Base-by-base conservation (phyloP, 2,329 filamentous ascomycete genomes). In the Ophiostoma australiae region DNA sequence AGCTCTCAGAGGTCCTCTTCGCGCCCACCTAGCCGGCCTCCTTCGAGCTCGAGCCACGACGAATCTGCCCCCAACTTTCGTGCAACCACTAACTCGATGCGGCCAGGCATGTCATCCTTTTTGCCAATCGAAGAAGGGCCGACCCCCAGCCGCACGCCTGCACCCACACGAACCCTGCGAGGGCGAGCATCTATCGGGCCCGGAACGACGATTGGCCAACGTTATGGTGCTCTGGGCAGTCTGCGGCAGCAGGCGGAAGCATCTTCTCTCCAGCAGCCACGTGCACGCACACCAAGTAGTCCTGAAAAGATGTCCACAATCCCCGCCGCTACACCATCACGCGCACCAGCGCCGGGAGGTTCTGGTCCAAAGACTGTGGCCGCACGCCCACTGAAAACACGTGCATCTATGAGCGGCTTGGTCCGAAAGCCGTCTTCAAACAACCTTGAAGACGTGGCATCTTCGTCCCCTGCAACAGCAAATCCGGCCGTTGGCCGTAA, bases 381-480 rank as follows among this genome's bases (percentile, higher is more conserved):
- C 8, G 77, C 80, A 1, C 82, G 83, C 20, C 77, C 84, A 0
- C 73, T 84, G 11, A 85, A 86, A 76, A 76, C 83, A 13, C 84
- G 85, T 31, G 81, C 83, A n/a, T 85, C 88, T 0, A 76, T 85
- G 0, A 84, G 82, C 72, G 83, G 84, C 0, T 77, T 88, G 1
- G 84, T 84, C 73, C 84, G 83, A 73, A 90, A 89, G 73, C 83
- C 87, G 1, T 84, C 85, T 0, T 77, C 83, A 20, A 79, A 82
- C 8, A 80, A 80, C 1, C 73, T 86, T 8, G 77, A 78, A 23
- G 27, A 37, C 1, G 73, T 74, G 27, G 67, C 74, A 11, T 33
- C 72, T 7, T 31, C 61, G 5, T 44, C 70, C 2, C 5, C 75
- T 7, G 68, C 72, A 70, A 73, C 73, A 70, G 69, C 72, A 70